These are phyloP conservation scores for Gaeumannomyces sp. DNA, from an alignment of 2,329 filamentous ascomycete genomes.

Conservation along the genomic window DNA sequence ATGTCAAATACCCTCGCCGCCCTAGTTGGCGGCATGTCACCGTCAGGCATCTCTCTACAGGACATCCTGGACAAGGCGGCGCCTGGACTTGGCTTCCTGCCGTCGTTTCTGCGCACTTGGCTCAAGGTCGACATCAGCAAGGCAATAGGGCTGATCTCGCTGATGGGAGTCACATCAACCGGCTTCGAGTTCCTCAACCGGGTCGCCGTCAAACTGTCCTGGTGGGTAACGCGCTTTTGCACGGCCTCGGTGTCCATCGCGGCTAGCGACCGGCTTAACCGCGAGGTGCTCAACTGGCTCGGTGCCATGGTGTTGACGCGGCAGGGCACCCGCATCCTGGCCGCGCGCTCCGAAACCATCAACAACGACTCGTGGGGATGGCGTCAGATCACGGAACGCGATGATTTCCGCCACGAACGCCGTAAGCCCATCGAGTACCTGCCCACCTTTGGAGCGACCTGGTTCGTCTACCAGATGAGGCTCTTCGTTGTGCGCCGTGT, in stretches of 20 bases:
- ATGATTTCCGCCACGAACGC: slow-evolving; percentile 27
- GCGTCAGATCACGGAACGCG: slow-evolving; percentile 20
- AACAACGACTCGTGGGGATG: slow-evolving; percentile 27
- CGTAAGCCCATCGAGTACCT: slow-evolving; percentile 30
- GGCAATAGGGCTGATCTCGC: slow-evolving; percentile 25
- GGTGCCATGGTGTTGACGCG: slow-evolving; percentile 27
- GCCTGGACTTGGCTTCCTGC: slow-evolving; percentile 24
- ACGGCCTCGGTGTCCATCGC: slow-evolving; percentile 31
- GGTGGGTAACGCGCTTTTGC: slow-evolving; percentile 30
- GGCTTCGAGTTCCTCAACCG: slow-evolving; percentile 17
- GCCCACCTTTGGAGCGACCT: slow-evolving; percentile 30
- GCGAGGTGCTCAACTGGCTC: slow-evolving; percentile 32
- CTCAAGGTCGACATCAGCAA: slow-evolving; percentile 28
- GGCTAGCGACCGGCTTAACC: slow-evolving; percentile 30
- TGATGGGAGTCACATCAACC: slow-evolving; percentile 27
- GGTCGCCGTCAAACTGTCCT: slow-evolving; percentile 26
- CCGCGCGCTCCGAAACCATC: slow-evolving; percentile 26
- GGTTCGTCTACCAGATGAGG: slow-evolving; percentile 27
- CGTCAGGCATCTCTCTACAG: slow-evolving; percentile 10
- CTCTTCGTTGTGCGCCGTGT: slow-evolving; percentile 31
- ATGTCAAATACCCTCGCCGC: not conserved
- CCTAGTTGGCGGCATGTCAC: not conserved
- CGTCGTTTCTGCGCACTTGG: slow-evolving; percentile 28
- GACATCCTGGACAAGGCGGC: slow-evolving; percentile 19
- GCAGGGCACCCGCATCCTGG: slow-evolving; percentile 26